phyloP scores from a whole-genome alignment of 2,329 filamentous ascomycete genomes.

The Anisogramma anomala region DNA sequence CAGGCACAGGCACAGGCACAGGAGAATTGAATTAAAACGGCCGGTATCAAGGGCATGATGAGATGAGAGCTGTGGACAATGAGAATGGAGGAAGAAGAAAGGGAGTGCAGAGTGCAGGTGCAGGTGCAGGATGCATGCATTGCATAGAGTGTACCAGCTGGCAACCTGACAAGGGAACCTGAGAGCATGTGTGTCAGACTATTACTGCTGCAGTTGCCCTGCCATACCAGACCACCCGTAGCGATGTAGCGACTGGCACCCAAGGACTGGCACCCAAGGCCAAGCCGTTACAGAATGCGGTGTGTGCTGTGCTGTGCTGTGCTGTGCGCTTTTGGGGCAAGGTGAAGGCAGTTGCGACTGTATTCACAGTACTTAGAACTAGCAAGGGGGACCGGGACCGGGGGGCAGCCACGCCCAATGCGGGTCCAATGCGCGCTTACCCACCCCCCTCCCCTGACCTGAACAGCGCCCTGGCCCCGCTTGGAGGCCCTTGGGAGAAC shows the following conservation, averaged over 20 bases:
- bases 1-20: constrained; percentile 9
- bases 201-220: no score
- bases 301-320: constrained; percentile 6
- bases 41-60: constrained; percentile 10
- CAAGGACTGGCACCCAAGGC: no score
- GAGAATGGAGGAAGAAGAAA: constrained; percentile 11
- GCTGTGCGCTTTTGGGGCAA: no score
- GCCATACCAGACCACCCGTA: no score
- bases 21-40: constrained; percentile 9
- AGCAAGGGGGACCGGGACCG: neutral
- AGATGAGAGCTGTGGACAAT: constrained; percentile 13
- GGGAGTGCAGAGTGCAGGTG: constrained; percentile 12
- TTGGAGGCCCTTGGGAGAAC: neutral
- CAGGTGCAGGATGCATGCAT: constrained; percentile 12
- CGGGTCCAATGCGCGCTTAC: constrained; percentile 1
- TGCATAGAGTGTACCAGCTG: constrained; percentile 10
- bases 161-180: constrained; percentile 12
- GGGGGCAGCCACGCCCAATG: neutral
- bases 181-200: constrained; percentile 6
- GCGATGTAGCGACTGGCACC: no score
- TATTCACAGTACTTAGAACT: no score
- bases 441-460: neutral
- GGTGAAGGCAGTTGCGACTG: no score
- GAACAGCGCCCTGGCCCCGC: no score
- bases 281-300: constrained; percentile 7